Base-by-base conservation (phyloP, 805 yeast species). In the Tetrapisispora nanseiensis region DNA sequence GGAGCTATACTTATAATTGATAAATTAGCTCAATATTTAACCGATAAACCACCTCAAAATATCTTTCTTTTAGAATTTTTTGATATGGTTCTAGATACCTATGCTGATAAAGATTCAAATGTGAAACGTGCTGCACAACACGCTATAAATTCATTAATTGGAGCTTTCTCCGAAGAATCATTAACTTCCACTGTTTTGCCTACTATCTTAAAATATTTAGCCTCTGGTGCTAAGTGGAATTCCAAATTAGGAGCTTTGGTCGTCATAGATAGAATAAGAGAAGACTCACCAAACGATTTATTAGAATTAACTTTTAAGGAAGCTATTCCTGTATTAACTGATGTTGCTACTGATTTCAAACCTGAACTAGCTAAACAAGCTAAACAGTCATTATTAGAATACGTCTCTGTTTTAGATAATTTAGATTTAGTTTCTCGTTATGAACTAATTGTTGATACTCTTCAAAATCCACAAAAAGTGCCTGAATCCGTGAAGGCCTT, bases 341-440 rank as follows among this genome's bases (percentile, higher is more conserved):
- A 86, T 65, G 75, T 81, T 67, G 77, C 95, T 50, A 90, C 95
- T 44, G 98, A 90, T 62, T 86, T 92, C 75, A 90, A 90, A 70
- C 96, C 97, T 2, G 98, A 90, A 66, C 73, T 92, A 44, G 87
- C 96, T 22, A 80, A 82, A 53, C 86, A 78, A 45, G 97, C 97
- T 51, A 67, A 79, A 52, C 74, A 75, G 53, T 74, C 86, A 13
- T 70, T 87, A 62, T 72, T 74, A 34, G 72, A 72, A 43, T 86
- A 80, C 52, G 94, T 89, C 48, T 75, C 77, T 52, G 82, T 86
- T 37, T 72, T 92, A 54, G 98, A 92, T 65, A 92, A 92, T 67
- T 79, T 87, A 65, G 98, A 90, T 69, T 75, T 90, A 56, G 76
- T 80, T 40, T 87, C 92, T 52, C 83, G 95, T 61, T 81, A 77